A percentile compares a stretch with the other conserved stretches of the same genome.
These are phyloP conservation scores for Metschnikowia anglica DNA, from an alignment of 805 yeast species.

Conservation along the genomic window DNA sequence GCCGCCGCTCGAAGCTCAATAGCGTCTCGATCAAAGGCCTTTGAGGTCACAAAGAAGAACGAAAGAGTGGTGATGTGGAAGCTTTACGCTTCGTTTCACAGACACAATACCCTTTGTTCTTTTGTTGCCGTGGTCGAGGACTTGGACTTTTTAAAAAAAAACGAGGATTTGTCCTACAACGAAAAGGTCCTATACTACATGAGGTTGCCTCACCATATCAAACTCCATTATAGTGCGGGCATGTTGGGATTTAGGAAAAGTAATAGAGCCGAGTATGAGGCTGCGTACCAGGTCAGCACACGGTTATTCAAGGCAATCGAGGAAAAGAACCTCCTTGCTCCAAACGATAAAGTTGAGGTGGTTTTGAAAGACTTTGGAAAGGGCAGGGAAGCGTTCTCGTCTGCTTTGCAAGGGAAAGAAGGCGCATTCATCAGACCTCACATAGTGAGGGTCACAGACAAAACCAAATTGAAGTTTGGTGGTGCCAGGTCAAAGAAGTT, in stretches of 20 bases:
- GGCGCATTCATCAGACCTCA: slow-evolving; percentile 67
- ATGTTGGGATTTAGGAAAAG: slow-evolving; percentile 85
- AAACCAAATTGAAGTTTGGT: slow-evolving; percentile 85
- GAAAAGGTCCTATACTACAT: slow-evolving; percentile 75
- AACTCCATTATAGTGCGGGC: slow-evolving; percentile 73
- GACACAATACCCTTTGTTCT: slow-evolving; percentile 81
- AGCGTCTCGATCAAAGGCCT: slow-evolving; percentile 8
- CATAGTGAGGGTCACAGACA: slow-evolving; percentile 71
- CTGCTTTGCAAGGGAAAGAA: slow-evolving; percentile 86
- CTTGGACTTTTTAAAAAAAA: slow-evolving; percentile 53
- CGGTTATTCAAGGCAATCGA: slow-evolving; percentile 70
- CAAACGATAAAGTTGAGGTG: slow-evolving; percentile 64
- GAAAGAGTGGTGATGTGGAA: slow-evolving; percentile 59
- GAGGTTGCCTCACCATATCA: slow-evolving; percentile 74
- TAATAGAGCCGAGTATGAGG: slow-evolving; percentile 91
- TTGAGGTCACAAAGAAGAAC: slow-evolving; percentile 14
- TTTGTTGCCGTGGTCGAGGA: slow-evolving; percentile 71
- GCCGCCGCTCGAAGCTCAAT: slow-evolving; percentile 11
- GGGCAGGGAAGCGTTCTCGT: slow-evolving; percentile 83
- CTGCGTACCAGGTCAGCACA: slow-evolving; percentile 80
- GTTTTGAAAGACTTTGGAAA: slow-evolving; percentile 81
- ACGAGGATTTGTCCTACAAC: slow-evolving; percentile 55
- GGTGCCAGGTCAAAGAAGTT: slow-evolving; percentile 83
- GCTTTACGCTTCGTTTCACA: slow-evolving; percentile 71
- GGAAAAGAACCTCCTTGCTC: slow-evolving; percentile 54